phyloP scores from a whole-genome alignment of 768 basidiomycete genomes.

The Cystobasidium tubakii region DNA sequence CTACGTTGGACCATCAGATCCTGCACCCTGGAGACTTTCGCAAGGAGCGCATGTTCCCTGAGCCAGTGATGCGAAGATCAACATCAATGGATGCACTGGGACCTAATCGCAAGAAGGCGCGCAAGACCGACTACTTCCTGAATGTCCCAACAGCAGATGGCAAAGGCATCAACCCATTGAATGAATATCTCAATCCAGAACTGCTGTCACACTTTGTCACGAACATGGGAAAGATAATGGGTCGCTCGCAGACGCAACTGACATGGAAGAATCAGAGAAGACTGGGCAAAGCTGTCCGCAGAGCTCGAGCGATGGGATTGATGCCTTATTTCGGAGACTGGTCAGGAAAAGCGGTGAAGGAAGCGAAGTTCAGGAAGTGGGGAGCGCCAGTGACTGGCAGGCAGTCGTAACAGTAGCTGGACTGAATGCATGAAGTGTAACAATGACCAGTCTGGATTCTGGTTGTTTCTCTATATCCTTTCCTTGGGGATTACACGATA shows the following conservation, averaged over 20 bases:
- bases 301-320: conserved; percentile 81
- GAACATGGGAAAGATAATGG: conserved; percentile 72
- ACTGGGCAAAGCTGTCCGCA: conserved; percentile 74
- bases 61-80: not conserved
- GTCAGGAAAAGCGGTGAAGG: not conserved
- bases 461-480: no score
- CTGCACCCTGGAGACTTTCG: conserved; percentile 17
- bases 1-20: no score
- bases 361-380: conserved; percentile 3
- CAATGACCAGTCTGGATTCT: not conserved
- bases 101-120: conserved; percentile 10
- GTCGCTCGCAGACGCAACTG: conserved; percentile 64
- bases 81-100: conserved; percentile 2
- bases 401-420: no score
- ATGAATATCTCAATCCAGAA: conserved; percentile 53
- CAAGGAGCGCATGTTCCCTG: conserved; percentile 22
- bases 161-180: conserved; percentile 24
- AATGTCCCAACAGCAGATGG: not conserved
- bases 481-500: no score
- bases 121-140: conserved; percentile 16
- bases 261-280: conserved; percentile 72
- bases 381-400: conserved; percentile 10
- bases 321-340: conserved; percentile 36
- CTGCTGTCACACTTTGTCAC: conserved; percentile 61
- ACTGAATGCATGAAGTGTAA: no score